These are phyloP conservation scores for Ophiobolus disseminans DNA, from an alignment of 2,329 filamentous ascomycete genomes.

Conservation along the genomic window DNA sequence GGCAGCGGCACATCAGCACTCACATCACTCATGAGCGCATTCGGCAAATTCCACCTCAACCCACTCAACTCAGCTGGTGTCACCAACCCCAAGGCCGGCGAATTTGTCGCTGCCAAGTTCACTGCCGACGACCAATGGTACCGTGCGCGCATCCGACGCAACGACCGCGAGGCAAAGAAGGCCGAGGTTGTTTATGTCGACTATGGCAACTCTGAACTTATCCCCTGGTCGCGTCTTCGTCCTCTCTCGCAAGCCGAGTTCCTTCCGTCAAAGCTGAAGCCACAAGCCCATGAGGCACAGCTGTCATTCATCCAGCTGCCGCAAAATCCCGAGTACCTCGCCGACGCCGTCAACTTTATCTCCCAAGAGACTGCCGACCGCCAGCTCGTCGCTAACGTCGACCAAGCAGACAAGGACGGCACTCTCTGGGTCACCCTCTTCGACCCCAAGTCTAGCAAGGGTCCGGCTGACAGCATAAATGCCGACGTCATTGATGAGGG, in stretches of 20 bases:
- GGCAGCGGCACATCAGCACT: slow-evolving; percentile 85
- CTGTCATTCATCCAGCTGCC: slow-evolving; percentile 92
- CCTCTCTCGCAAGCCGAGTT: slow-evolving; percentile 83
- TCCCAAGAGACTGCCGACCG: slow-evolving; percentile 75
- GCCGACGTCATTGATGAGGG: slow-evolving; percentile 84
- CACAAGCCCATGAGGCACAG: slow-evolving; percentile 85
- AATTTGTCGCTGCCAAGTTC: slow-evolving; percentile 91
- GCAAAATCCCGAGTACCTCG: slow-evolving; percentile 75
- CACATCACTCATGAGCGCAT: slow-evolving; percentile 86
- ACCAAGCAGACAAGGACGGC: slow-evolving; percentile 82
- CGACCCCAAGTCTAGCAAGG: slow-evolving; percentile 70
- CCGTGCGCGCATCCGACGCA: slow-evolving; percentile 85
- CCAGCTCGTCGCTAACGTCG: slow-evolving; percentile 87
- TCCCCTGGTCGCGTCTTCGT: slow-evolving; percentile 84
- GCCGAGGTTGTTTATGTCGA: slow-evolving; percentile 94
- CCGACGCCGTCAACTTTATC: slow-evolving; percentile 79
- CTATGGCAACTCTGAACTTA: slow-evolving; percentile 91
- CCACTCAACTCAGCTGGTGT: slow-evolving; percentile 79
- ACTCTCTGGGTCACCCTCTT: slow-evolving; percentile 87
- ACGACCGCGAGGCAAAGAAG: slow-evolving; percentile 85
- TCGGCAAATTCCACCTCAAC: slow-evolving; percentile 89
- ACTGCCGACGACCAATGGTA: slow-evolving; percentile 92
- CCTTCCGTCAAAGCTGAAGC: slow-evolving; percentile 74
- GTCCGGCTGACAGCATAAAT: slow-evolving; percentile 82
- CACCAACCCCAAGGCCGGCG: slow-evolving; percentile 81